These are phyloP conservation scores for Calendula officinalis DNA, from an alignment of 129 eudicot genomes.

Conservation along the genomic window DNA sequence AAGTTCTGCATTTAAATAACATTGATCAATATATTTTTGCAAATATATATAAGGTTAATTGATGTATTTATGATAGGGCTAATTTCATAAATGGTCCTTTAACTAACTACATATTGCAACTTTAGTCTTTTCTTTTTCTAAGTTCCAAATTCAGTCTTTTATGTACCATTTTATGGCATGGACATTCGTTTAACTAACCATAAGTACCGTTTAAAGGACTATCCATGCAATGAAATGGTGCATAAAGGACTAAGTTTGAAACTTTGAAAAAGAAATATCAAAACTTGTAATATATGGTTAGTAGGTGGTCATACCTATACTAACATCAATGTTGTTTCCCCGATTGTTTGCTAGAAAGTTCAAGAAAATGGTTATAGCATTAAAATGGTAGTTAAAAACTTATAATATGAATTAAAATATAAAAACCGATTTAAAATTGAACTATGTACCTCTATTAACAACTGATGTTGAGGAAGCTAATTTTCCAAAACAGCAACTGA, in stretches of 20 bases:
- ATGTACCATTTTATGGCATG: no score
- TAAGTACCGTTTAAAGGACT: no score
- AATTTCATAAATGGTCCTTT: no score
- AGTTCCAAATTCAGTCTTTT: no score
- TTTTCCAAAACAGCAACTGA: constrained; percentile 47
- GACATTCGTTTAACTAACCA: no score
- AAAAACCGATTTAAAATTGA: background rate
- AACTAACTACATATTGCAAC: no score
- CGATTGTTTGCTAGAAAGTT: constrained; percentile 18
- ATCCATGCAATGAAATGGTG: no score
- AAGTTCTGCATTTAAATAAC: constrained; percentile 51
- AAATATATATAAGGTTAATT: no score
- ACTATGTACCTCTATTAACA: constrained; percentile 49
- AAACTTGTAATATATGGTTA: background rate
- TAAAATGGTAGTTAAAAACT: background rate
- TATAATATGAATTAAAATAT: background rate
- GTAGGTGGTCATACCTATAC: constrained; percentile 20
- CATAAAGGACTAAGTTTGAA: no score
- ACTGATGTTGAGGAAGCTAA: constrained; percentile 22
- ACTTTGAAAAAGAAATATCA: no score
- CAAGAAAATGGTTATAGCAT: background rate
- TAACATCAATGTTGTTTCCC: constrained; percentile 22
- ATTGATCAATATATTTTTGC: constrained; percentile 17
- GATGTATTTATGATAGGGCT: no score
- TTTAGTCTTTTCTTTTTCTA: no score